These are phyloP conservation scores for Fusarium subglutinans DNA, from an alignment of 2,329 filamentous ascomycete species.

Conservation along the genomic window DNA sequence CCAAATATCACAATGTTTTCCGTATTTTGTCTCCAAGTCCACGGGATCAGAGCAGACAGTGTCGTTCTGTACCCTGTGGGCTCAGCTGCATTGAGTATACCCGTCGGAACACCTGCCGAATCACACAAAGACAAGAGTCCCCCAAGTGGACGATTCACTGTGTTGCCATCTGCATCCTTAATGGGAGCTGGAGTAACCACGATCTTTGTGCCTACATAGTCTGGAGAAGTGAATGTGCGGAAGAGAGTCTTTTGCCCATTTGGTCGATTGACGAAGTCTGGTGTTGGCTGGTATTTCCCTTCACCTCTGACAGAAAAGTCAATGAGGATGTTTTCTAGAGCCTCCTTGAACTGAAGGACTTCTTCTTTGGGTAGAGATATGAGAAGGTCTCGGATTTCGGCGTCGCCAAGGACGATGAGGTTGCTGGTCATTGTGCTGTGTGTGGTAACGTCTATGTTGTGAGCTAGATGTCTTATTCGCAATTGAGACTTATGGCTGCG, in stretches of 20 bases:
- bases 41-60: slow-evolving; percentile 69
- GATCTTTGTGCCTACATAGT: slow-evolving; percentile 38
- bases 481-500: no score
- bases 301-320: slow-evolving; percentile 30
- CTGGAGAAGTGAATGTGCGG: slow-evolving; percentile 34
- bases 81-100: slow-evolving; percentile 72
- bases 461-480: no score
- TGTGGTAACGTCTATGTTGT: no score
- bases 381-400: slow-evolving; percentile 25
- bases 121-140: slow-evolving; percentile 30
- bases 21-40: slow-evolving; percentile 50
- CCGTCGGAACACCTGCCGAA: slow-evolving; percentile 41
- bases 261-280: slow-evolving; percentile 34
- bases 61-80: slow-evolving; percentile 75
- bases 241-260: slow-evolving; percentile 39
- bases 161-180: background rate
- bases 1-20: slow-evolving; percentile 72
- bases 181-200: slow-evolving; percentile 29
- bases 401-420: slow-evolving; percentile 26
- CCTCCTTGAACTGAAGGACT: slow-evolving; percentile 15
- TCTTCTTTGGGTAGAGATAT: slow-evolving; percentile 22
- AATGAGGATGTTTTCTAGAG: slow-evolving; percentile 20
- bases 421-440: background rate
- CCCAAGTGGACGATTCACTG: slow-evolving; percentile 3
- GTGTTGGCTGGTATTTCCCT: slow-evolving; percentile 30